Conservation (phyloP, 2,329 filamentous ascomycete genomes). For the Sporothrix humicola region DNA sequence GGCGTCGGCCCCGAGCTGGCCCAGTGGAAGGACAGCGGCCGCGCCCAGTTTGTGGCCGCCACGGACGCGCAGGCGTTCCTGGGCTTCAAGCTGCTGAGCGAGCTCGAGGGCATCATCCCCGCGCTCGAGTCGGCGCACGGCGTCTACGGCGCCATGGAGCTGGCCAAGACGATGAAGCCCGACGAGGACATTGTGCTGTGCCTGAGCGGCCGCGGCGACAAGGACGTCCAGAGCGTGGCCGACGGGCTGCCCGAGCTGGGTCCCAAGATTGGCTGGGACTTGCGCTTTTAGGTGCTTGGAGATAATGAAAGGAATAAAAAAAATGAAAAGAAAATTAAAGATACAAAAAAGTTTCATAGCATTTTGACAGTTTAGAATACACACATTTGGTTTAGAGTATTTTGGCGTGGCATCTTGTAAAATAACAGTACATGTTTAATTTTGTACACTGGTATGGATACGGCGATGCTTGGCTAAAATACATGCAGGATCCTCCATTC, state of each 20-base stretch:
- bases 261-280: slow-evolving; percentile 80
- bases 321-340: not conserved
- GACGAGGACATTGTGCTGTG: slow-evolving; percentile 92
- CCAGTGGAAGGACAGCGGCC: slow-evolving; percentile 86
- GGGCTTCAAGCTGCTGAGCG: slow-evolving; percentile 81
- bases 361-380: not conserved
- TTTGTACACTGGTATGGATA: too few species aligned
- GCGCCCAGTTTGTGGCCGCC: slow-evolving; percentile 87
- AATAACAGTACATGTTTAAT: too few species aligned
- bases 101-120: slow-evolving; percentile 96
- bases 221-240: slow-evolving; percentile 97
- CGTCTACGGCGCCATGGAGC: slow-evolving; percentile 83
- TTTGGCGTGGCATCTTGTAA: too few species aligned
- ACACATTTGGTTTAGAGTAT: too few species aligned
- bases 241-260: slow-evolving; percentile 89
- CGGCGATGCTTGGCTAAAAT: too few species aligned
- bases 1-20: slow-evolving; percentile 93
- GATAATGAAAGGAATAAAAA: not conserved
- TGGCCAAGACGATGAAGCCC: slow-evolving; percentile 91
- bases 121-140: slow-evolving; percentile 94
- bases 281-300: slow-evolving; percentile 59
- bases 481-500: not conserved
- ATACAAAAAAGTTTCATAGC: not conserved
- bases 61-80: slow-evolving; percentile 89
- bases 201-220: slow-evolving; percentile 90